These are phyloP conservation scores for Venturia oleaginea DNA, from an alignment of 2,329 filamentous ascomycete genomes.

Conservation along the genomic window DNA sequence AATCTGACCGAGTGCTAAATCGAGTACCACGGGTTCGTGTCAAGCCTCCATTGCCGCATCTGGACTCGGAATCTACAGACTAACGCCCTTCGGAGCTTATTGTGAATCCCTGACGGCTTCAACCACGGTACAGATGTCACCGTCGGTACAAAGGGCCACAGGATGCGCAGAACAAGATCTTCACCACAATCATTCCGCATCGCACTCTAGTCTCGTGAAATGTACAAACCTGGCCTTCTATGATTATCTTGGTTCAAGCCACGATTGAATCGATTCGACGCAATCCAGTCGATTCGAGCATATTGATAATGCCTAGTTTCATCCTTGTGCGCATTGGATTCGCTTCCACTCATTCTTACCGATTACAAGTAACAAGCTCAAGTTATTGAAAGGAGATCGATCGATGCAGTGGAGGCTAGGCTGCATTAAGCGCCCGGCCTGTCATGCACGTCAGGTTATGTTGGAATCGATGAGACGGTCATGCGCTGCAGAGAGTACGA, in stretches of 20 bases:
- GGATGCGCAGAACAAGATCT: neutral
- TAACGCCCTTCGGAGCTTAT: constrained; percentile 7
- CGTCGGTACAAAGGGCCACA: neutral
- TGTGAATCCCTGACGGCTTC: constrained; percentile 1
- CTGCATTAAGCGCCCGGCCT: neutral
- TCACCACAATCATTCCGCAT: neutral
- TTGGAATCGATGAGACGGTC: constrained; percentile 3
- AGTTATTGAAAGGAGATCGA: neutral
- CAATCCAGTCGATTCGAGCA: neutral
- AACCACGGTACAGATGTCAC: constrained; percentile 1
- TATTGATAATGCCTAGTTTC: neutral
- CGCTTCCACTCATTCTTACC: neutral
- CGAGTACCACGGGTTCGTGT: neutral
- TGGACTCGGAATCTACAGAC: neutral
- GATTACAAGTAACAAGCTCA: neutral
- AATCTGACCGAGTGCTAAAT: neutral
- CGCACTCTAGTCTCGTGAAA: neutral
- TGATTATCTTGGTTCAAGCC: neutral
- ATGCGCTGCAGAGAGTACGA: constrained; percentile 1
- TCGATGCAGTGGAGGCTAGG: neutral
- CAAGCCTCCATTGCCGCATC: neutral
- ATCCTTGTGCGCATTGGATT: neutral
- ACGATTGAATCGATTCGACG: neutral
- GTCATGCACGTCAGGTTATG: constrained; percentile 6
- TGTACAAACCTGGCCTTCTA: neutral